These are phyloP conservation scores for Eutypa lata DNA, from an alignment of 2,329 filamentous ascomycete genomes.

Conservation along the genomic window DNA sequence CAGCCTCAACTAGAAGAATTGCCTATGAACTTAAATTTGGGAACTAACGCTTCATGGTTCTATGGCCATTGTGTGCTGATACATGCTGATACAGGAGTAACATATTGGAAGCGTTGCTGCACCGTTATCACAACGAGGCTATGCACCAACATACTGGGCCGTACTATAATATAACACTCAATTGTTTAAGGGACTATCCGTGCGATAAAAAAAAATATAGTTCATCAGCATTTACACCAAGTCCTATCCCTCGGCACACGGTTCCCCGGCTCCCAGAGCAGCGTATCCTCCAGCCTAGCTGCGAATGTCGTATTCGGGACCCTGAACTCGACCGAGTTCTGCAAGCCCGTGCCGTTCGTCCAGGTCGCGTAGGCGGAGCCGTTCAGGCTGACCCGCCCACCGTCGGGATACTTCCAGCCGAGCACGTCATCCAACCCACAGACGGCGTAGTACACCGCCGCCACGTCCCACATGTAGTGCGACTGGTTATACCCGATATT, in stretches of 20 bases:
- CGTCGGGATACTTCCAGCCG: slow-evolving; percentile 8
- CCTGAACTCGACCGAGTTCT: slow-evolving; percentile 10
- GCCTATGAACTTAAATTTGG: no score
- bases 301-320: slow-evolving; percentile 8
- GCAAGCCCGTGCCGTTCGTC: slow-evolving; percentile 4
- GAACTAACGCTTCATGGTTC: no score
- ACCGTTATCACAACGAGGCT: no score
- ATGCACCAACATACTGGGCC: no score
- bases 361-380: slow-evolving; percentile 10
- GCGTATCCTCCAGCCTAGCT: slow-evolving; percentile 5
- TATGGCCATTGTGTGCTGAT: no score
- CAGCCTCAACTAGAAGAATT: no score
- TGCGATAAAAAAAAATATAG: no score
- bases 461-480: slow-evolving; percentile 10
- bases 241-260: slow-evolving; percentile 3
- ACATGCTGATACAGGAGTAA: no score
- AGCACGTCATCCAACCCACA: slow-evolving; percentile 12
- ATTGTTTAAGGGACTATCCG: no score
- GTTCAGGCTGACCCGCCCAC: slow-evolving; percentile 8
- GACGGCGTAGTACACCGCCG: slow-evolving; percentile 12
- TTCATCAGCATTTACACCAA: no score
- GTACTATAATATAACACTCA: no score
- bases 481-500: slow-evolving; percentile 9
- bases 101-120: no score
- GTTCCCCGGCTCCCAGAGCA: slow-evolving; percentile 11